Conservation (phyloP, 148 eudicot genomes). For the Cornus kousa region DNA sequence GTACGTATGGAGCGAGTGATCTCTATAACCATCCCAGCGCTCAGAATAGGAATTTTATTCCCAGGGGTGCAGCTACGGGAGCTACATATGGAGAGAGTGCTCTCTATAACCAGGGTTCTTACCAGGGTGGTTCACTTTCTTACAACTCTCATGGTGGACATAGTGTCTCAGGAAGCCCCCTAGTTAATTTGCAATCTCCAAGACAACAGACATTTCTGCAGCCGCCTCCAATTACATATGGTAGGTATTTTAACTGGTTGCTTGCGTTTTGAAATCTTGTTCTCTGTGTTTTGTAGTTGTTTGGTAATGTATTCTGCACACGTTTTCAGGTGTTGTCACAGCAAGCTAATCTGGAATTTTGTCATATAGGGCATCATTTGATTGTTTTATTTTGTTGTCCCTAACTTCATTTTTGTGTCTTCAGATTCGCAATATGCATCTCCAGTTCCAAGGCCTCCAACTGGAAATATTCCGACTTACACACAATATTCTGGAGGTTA, state of each 20-base stretch:
- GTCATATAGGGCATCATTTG: no score
- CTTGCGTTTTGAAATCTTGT: no score
- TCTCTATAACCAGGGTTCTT: neutral
- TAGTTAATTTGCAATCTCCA: neutral
- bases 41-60: conserved; percentile 1
- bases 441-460: conserved; percentile 11
- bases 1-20: conserved; percentile 6
- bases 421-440: conserved; percentile 9
- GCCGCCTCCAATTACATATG: neutral
- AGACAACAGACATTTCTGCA: neutral
- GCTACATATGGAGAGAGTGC: no score
- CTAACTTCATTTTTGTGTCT: neutral
- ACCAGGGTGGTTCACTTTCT: neutral
- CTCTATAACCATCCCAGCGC: conserved; percentile 3
- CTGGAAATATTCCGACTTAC: conserved; percentile 5
- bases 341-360: no score
- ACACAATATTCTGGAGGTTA: no score
- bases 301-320: no score
- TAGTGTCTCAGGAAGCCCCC: conserved; percentile 4
- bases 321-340: no score
- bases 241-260: neutral
- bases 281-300: no score
- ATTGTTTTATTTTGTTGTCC: neutral
- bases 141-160: conserved; percentile 3
- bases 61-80: neutral